Base-by-base conservation (phyloP, 1,284 basidiomycete species). In the Grifola frondosa region DNA sequence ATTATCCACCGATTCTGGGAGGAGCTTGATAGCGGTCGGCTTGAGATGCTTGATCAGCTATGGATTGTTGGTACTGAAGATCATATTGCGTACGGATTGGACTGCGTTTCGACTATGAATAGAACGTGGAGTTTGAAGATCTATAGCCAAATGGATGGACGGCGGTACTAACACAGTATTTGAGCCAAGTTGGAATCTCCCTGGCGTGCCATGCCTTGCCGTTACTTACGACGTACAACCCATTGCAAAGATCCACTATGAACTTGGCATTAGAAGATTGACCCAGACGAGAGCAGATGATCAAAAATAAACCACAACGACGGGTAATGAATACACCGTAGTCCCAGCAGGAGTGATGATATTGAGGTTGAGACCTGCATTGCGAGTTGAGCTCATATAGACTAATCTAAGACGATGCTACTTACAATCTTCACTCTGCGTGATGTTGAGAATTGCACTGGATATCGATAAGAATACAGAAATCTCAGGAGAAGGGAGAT, bases 301-400 rank as follows among this genome's bases (percentile, higher is more conserved):
- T 31, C 29, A 21, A 20, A 8, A 21, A 58, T 65, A 10, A 46
- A 70, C 68, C 12, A 73, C 58, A 1, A 71, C 56, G 3, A 78
- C 71, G 3, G 75, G 75, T 13, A 72, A 54, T 6, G 58, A 58
- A 0, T 25, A 29, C 1, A 55, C 35, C 0, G 46, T 49, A 2
- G 57, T 42, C 11, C 46, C 49, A 3, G 48, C 48, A 0, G 71
- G 66, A 0, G 60, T 61, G 19, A 67, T 54, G 9, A 78, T 63
- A 48, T 77, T 78, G 37, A 76, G 36, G 19, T 65, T 65, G n/a
- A 78, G 54, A 49, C 75, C 77, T 65, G 57, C 2, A n/a, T n/a
- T n/a, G n/a, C 6, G n/a, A 12, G 29, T 10, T 9, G 15, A 3
- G 13, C 19, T 37, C 22, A 40, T 32, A 36, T 25, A 16, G 19